These are phyloP conservation scores for Phytophthora agathidicida DNA, from an alignment of 352 stramenopile species.

Conservation along the genomic window DNA sequence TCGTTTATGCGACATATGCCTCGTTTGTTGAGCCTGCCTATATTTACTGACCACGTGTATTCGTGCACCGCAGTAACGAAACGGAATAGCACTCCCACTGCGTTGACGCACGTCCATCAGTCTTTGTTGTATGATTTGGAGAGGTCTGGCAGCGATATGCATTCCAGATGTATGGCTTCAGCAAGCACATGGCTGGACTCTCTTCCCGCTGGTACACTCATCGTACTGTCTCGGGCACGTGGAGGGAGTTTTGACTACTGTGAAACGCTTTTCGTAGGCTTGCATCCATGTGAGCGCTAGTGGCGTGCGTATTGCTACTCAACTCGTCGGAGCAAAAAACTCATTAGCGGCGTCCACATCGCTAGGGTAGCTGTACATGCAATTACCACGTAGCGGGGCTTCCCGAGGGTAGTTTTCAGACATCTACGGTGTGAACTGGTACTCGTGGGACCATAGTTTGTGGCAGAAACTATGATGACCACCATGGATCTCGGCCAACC, in stretches of 20 bases:
- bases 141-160: slow-evolving; percentile 11
- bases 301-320: slow-evolving; percentile 24
- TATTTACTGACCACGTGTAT: slow-evolving; percentile 19
- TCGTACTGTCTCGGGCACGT: not conserved
- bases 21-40: too few species aligned
- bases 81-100: slow-evolving; percentile 11
- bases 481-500: too few species aligned
- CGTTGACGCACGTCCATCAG: too few species aligned
- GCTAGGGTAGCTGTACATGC: not conserved
- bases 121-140: not conserved
- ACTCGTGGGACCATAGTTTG: not conserved
- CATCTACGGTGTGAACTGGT: not conserved
- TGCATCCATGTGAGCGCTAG: too few species aligned
- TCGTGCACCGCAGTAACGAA: slow-evolving; percentile 23
- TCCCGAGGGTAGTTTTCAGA: slow-evolving; percentile 9
- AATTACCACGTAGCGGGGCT: slow-evolving; percentile 1
- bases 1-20: too few species aligned
- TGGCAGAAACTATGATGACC: slow-evolving; percentile 11
- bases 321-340: not conserved
- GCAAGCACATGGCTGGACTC: slow-evolving; percentile 5
- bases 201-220: slow-evolving; percentile 9
- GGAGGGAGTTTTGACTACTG: not conserved
- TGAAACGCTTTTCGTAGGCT: too few species aligned
- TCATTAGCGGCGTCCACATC: slow-evolving; percentile 18
- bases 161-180: slow-evolving; percentile 24